A percentile compares a stretch with the other conserved stretches of the same genome.
Conservation (phyloP, 192 early-diverging fungal species). For the Coemansia sp. region DNA sequence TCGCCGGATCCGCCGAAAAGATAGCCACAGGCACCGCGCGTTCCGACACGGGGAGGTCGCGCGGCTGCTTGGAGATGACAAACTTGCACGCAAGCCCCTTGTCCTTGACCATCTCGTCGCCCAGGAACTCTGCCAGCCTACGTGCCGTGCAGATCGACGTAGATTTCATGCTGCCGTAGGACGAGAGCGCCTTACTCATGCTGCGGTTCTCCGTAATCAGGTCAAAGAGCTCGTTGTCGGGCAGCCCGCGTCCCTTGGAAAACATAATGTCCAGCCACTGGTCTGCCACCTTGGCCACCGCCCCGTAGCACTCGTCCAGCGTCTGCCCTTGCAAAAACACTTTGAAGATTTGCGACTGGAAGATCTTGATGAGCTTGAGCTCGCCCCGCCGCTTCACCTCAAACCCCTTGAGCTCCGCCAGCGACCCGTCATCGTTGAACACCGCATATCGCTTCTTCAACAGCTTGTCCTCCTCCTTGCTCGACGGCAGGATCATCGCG, state of each 20-base stretch:
- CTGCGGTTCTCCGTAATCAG: conserved; percentile 96
- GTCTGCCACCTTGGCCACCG: conserved; percentile 89
- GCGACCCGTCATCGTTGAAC: conserved; percentile 90
- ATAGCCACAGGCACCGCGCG: conserved; percentile 96
- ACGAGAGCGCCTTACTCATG: conserved; percentile 94
- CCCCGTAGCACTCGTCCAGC: conserved; percentile 84
- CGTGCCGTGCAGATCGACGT: conserved; percentile 95
- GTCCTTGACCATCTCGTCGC: conserved; percentile 98
- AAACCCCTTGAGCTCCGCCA: conserved; percentile 98
- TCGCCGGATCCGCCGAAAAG: conserved; percentile 80
- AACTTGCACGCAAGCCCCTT: conserved; percentile 96
- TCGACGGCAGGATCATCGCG: conserved; percentile 97
- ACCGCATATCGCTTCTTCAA: conserved; percentile 99
- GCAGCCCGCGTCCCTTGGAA: conserved; percentile 75
- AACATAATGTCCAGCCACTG: conserved; percentile 96
- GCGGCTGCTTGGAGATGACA: conserved; percentile 86
- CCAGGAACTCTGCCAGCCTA: conserved; percentile 94
- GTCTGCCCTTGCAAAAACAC: conserved; percentile 89
- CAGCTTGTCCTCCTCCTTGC: conserved; percentile 93
- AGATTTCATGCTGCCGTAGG: conserved; percentile 94
- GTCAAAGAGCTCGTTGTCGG: conserved; percentile 91
- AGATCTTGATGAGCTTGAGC: conserved; percentile 97
- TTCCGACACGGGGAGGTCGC: conserved; percentile 85
- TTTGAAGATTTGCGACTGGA: conserved; percentile 93
- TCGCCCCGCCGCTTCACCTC: conserved; percentile 99